Percentiles rank a stretch among this genome's conserved stretches.
Conservation (phyloP, 2,329 filamentous ascomycete species). For the Trichoderma sp. region DNA sequence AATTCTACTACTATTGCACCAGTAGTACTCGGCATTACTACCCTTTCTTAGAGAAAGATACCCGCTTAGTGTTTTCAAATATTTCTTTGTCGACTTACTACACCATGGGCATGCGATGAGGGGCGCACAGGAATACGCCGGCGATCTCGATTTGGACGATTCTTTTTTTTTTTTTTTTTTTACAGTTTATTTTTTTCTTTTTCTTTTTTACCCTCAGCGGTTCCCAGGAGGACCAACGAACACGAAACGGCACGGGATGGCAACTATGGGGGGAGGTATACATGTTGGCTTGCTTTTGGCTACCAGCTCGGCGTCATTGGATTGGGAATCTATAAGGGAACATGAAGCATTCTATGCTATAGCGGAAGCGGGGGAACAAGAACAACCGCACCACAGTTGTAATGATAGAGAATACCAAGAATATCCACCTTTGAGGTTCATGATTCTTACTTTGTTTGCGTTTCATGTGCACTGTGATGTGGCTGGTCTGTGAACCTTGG, state of each 20-base stretch:
- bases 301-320: slow-evolving; percentile 12
- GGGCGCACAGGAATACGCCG: slow-evolving; percentile 1
- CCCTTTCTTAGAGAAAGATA: slow-evolving; percentile 5
- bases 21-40: slow-evolving; percentile 3
- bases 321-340: slow-evolving; percentile 5
- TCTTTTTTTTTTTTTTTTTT: background rate
- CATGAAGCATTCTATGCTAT: slow-evolving; percentile 17
- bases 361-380: background rate
- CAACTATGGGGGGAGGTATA: background rate
- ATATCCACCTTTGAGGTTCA: slow-evolving; percentile 7
- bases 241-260: background rate
- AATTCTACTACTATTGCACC: background rate
- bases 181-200: background rate
- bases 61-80: background rate
- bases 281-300: slow-evolving; percentile 11
- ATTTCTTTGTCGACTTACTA: background rate
- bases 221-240: slow-evolving; percentile 13
- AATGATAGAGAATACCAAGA: slow-evolving; percentile 17
- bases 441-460: background rate
- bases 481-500: too few species aligned
- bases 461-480: background rate
- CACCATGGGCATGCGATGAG: background rate
- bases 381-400: background rate
- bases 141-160: background rate
- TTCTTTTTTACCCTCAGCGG: background rate